Base-by-base conservation (phyloP, 164 flowering plant genomes). In the Vitis cinerea region DNA sequence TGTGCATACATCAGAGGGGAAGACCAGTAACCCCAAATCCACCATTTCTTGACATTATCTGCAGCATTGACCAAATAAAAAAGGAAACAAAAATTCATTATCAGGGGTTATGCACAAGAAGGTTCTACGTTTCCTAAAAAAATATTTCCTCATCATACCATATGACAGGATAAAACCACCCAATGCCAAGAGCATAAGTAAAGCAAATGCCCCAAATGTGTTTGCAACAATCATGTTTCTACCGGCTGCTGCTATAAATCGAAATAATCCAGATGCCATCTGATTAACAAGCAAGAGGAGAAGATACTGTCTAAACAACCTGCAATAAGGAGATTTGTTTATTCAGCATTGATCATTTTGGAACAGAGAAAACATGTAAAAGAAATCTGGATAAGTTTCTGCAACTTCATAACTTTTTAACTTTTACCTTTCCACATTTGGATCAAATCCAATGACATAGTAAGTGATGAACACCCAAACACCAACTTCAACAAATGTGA, bases 361-460 rank as follows among this genome's bases (percentile, higher is more conserved):
- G 27, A 23, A 23, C 1, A 23, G 27, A 23, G 27, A 23, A 23
- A 23, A 23, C 27, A 23, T 23, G 27, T 1, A 1, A 23, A 23
- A 23, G 1, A 23, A 23, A 23, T 23, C 27, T 1, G 27, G 27
- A 23, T 1, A 23, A 23, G 27, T 23, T 23, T 23, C 27, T 23
- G 2, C 27, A 23, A 23, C 27, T 23, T 23, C 27, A 23, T 23
- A 23, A 23, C 1, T 23, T 23, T 1, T 23, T 23, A 23, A 23
- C 27, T 23, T 9, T 70, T 72, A 84, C 89, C 90, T 81, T 71
- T 19, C 77, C 12, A 85, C 70, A 57, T 78, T 71, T 11, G 90
- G 83, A 72, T 86, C 88, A 66, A 44, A 83, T 61, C 89, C 91
- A 27, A 82, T 78, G 49, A 77, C 84, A 67, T 87, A 86, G 72